phyloP scores from a whole-genome alignment of 2,329 filamentous ascomycete species.

The Colletotrichum echinochloae region DNA sequence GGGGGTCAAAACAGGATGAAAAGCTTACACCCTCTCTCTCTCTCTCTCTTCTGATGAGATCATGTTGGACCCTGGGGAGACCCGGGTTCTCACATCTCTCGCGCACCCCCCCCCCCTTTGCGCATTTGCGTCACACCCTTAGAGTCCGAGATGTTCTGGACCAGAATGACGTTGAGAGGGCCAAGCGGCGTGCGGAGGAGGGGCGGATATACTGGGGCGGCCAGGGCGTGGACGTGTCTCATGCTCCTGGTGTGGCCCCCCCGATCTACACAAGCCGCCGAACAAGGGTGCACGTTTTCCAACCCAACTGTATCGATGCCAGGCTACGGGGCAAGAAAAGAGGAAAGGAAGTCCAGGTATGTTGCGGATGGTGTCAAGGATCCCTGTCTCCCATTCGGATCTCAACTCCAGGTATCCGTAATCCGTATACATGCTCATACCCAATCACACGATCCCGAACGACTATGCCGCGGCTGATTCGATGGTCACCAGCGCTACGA shows the following conservation, averaged over 20 bases:
- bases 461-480: slow-evolving; percentile 13
- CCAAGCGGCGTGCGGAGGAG: slow-evolving; percentile 36
- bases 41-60: slow-evolving; percentile 40
- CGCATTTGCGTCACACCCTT: slow-evolving; percentile 36
- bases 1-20: slow-evolving; percentile 41
- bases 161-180: slow-evolving; percentile 47
- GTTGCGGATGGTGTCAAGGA: slow-evolving; percentile 16
- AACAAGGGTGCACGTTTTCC: slow-evolving; percentile 16
- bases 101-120: slow-evolving; percentile 9
- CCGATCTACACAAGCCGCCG: slow-evolving; percentile 30
- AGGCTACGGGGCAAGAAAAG: background rate
- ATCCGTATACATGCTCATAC: background rate
- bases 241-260: slow-evolving; percentile 30
- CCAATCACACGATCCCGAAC: slow-evolving; percentile 30
- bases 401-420: slow-evolving; percentile 11
- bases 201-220: slow-evolving; percentile 34
- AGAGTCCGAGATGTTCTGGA: slow-evolving; percentile 36
- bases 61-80: slow-evolving; percentile 42
- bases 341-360: background rate
- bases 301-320: background rate
- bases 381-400: slow-evolving; percentile 31
- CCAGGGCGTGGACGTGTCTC: slow-evolving; percentile 35
- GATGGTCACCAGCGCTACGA: slow-evolving; percentile 16
- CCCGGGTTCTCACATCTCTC: slow-evolving; percentile 8
- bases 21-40: slow-evolving; percentile 35